A percentile compares a stretch with the other conserved stretches of the same genome.
phyloP scores from a whole-genome alignment of 768 basidiomycete species.

The Termitomyces sp. region DNA sequence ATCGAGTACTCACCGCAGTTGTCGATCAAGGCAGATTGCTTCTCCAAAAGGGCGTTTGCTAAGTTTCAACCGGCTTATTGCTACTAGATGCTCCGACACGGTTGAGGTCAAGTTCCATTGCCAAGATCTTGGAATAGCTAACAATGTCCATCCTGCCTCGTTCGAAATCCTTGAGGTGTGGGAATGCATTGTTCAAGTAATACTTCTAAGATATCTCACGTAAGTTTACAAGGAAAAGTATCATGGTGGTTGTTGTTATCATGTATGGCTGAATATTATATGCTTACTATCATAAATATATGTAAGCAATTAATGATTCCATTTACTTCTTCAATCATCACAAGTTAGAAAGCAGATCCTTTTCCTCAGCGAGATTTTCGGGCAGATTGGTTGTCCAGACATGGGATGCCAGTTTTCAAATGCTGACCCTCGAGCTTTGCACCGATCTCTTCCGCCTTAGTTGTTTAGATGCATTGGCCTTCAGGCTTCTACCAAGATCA shows the following conservation, averaged over 20 bases:
- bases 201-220: conserved; percentile 21
- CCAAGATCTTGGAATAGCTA: conserved; percentile 9
- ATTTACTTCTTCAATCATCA: not conserved
- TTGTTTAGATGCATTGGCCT: not conserved
- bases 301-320: not conserved
- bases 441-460: not conserved
- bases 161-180: conserved; percentile 17
- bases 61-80: conserved; percentile 3
- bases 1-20: conserved; percentile 17
- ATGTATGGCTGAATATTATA: not conserved
- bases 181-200: conserved; percentile 18
- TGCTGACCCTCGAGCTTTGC: not conserved
- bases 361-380: not conserved
- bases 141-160: conserved; percentile 7
- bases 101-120: conserved; percentile 13
- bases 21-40: conserved; percentile 18
- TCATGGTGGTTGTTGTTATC: too few species aligned
- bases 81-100: conserved; percentile 3
- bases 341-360: not conserved
- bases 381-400: not conserved
- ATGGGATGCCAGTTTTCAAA: not conserved
- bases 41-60: conserved; percentile 12
- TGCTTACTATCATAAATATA: not conserved
- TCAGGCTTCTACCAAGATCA: not conserved
- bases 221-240: conserved; percentile 16